phyloP scores from a whole-genome alignment of 208 protist genomes.

The Trypanosoma caninum region DNA sequence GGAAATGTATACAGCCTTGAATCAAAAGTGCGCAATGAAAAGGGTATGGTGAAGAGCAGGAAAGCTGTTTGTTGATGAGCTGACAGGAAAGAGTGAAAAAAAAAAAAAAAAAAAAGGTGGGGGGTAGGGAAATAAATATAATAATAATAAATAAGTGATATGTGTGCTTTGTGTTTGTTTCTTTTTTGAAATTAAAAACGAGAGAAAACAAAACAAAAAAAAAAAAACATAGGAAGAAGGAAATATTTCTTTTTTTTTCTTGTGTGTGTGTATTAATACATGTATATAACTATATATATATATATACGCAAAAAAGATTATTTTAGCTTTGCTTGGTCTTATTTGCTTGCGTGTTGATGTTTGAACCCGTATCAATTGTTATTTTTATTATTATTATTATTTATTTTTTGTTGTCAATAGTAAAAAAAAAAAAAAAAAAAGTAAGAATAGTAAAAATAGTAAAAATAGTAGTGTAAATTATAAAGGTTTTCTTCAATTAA shows the following conservation, averaged over 20 bases:
- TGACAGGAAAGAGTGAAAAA: neutral
- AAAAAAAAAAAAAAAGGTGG: neutral
- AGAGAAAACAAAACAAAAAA: constrained; percentile 19
- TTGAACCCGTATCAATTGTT: neutral
- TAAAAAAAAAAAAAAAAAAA: neutral
- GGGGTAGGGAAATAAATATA: neutral
- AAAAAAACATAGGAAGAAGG: constrained; percentile 4
- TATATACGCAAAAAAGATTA: neutral
- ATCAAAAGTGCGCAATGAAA: neutral
- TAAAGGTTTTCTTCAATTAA: too few relatives aligned
- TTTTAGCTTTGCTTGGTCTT: neutral
- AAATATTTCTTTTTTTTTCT: neutral
- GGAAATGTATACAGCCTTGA: constrained; percentile 42
- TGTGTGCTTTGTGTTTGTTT: constrained; percentile 1
- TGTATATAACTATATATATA: neutral
- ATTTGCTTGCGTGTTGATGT: neutral
- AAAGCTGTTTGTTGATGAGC: neutral
- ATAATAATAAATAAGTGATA: neutral
- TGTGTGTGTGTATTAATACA: constrained; percentile 2
- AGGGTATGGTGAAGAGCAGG: neutral
- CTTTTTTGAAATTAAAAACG: neutral
- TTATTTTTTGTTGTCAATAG: neutral
- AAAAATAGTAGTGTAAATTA: too few relatives aligned
- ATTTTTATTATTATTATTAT: constrained; percentile 6
- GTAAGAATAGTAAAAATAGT: neutral